Evolutionary conservation across 1,139 yeast genomes (phyloP).

Genomic region (Hyphopichia fennica): DNA sequence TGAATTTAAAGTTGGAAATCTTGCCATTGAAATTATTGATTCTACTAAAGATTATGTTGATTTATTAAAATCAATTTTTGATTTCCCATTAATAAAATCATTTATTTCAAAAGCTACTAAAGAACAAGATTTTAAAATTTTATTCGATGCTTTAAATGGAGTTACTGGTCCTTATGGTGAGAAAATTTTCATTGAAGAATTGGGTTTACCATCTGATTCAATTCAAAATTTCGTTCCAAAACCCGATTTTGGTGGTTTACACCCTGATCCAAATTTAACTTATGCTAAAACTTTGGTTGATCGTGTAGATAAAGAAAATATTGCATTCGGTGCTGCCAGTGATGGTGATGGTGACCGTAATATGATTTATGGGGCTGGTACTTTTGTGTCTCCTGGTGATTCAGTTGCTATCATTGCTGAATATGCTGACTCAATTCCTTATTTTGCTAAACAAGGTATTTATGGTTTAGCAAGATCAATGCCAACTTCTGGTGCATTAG

Average conservation of each 20-base stretch:
- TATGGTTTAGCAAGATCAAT: constrained; percentile 96
- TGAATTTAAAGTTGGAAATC: constrained; percentile 39
- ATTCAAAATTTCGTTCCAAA: constrained; percentile 78
- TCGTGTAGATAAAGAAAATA: constrained; percentile 72
- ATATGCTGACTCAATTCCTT: constrained; percentile 85
- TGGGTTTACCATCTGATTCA: constrained; percentile 68
- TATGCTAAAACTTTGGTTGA: constrained; percentile 88
- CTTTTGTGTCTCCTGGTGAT: constrained; percentile 98
- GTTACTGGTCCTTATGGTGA: constrained; percentile 97
- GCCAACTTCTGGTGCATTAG: constrained; percentile 97
- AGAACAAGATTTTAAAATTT: constrained; percentile 58
- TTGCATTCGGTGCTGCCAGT: constrained; percentile 96
- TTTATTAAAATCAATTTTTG: constrained; percentile 84
- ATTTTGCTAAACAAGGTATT: constrained; percentile 82
- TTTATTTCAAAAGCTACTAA: constrained; percentile 55
- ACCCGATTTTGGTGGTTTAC: constrained; percentile 95
- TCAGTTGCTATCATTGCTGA: constrained; percentile 97
- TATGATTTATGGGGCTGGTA: constrained; percentile 95
- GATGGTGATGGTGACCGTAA: constrained; percentile 99
- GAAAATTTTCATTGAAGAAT: constrained; percentile 78
- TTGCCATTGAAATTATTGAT: constrained; percentile 79
- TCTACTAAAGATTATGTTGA: constrained; percentile 75
- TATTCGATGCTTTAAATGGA: constrained; percentile 92
- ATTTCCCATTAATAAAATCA: constrained; percentile 74
- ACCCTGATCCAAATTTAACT: constrained; percentile 97